Percentiles rank a stretch among this genome's conserved stretches.
phyloP scores from a whole-genome alignment of 164 flowering plant species.

The Santalum album region DNA sequence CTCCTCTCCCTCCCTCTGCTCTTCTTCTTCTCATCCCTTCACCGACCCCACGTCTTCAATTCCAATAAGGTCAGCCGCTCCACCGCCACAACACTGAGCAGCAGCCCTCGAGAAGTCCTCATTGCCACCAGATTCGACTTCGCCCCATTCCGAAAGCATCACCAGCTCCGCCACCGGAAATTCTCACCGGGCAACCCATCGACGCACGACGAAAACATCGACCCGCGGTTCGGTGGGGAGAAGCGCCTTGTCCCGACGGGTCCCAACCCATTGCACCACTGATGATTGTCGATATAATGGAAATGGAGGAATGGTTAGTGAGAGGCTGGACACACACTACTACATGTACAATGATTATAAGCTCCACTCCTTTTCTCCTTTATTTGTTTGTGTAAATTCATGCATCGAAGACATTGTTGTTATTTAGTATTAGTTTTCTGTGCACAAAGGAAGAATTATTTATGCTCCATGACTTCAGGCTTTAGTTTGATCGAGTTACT shows the following conservation, averaged over 20 bases:
- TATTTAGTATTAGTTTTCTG: too few relatives aligned
- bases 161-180: constrained; percentile 4
- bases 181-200: not conserved
- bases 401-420: too few relatives aligned
- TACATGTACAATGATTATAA: too few relatives aligned
- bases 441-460: not conserved
- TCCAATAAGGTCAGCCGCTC: not conserved
- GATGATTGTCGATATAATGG: constrained; percentile 2
- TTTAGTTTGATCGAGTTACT: not conserved
- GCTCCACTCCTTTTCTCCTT: too few relatives aligned
- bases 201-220: constrained; percentile 25
- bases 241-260: constrained; percentile 60
- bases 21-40: constrained; percentile 18
- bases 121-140: constrained; percentile 24
- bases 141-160: constrained; percentile 22
- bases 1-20: constrained; percentile 29
- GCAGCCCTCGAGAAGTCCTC: constrained; percentile 14
- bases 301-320: too few relatives aligned
- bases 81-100: not conserved
- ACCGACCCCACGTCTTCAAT: constrained; percentile 10
- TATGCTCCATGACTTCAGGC: not conserved
- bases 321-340: too few relatives aligned
- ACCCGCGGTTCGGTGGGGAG: constrained; percentile 41
- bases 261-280: constrained; percentile 72
- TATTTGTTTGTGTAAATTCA: too few relatives aligned